phyloP scores from a whole-genome alignment of 805 yeast species.

The Ogataea ramenticola region DNA sequence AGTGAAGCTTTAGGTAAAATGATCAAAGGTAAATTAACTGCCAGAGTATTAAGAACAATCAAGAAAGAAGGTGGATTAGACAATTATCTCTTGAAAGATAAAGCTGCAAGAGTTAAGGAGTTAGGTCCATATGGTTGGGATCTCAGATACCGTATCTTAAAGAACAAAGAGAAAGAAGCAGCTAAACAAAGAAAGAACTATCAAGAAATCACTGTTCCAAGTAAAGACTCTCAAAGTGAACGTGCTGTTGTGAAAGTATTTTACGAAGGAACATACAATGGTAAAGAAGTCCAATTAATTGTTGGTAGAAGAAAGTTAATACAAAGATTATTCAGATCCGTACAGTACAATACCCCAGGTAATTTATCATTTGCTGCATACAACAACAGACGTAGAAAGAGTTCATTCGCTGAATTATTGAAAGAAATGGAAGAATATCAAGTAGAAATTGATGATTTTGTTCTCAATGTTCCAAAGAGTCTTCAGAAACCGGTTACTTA shows the following conservation, averaged over 20 bases:
- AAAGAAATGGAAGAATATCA: slow-evolving; percentile 37
- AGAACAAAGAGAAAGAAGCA: slow-evolving; percentile 33
- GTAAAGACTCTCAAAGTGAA: too few species aligned
- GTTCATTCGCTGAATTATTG: slow-evolving; percentile 42
- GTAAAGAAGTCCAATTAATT: slow-evolving; percentile 38
- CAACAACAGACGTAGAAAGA: slow-evolving; percentile 33
- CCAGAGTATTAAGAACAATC: slow-evolving; percentile 79
- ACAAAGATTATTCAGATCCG: slow-evolving; percentile 45
- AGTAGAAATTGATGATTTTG: slow-evolving; percentile 27
- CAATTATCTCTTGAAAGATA: slow-evolving; percentile 78
- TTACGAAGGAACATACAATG: slow-evolving; percentile 36
- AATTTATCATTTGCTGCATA: slow-evolving; percentile 41
- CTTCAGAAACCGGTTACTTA: neutral
- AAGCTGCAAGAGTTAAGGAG: slow-evolving; percentile 84
- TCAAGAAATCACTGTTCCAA: slow-evolving; percentile 23
- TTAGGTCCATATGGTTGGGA: slow-evolving; percentile 92
- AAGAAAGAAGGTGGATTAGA: slow-evolving; percentile 95
- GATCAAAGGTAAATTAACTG: slow-evolving; percentile 56
- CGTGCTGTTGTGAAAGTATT: slow-evolving; percentile 42
- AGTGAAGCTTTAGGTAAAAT: slow-evolving; percentile 64
- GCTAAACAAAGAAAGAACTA: slow-evolving; percentile 28
- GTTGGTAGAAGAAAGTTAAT: slow-evolving; percentile 64
- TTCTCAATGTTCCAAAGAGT: neutral
- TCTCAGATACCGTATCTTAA: slow-evolving; percentile 67
- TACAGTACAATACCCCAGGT: slow-evolving; percentile 33